Base-by-base conservation (phyloP, 2,329 filamentous ascomycete genomes). In the Stagonosporopsis tanaceti region DNA sequence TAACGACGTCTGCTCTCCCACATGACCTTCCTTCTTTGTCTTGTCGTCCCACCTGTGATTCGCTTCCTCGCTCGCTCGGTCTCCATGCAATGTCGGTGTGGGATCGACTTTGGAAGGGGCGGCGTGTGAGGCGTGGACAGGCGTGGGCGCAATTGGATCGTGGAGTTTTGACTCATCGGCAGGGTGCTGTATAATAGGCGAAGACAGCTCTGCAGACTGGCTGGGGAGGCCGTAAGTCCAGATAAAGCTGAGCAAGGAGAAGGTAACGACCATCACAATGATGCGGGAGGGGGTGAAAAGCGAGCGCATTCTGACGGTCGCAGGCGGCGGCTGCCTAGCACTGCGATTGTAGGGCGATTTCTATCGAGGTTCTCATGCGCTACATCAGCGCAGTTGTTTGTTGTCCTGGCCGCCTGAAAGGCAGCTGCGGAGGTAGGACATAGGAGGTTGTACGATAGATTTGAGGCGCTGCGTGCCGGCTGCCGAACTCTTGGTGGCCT, bases 261-360 rank as follows among this genome's bases (percentile, higher is more conserved):
- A 59, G 37, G 65, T 60, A 37, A 71, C 47, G 24, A 72, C 50
- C 22, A 68, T 42, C 42, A 70, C 57, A 62, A 66, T 64, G 58
- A 74, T 57, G 57, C 72, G 71, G 25, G 72, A 72, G 41, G 69
- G 72, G 24, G 71, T 74, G 44, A 75, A 30, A 52, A 65, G 56
- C 42, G 72, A 52, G 32, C 50, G 71, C 72, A 74, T 74, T 5
- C 56, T 42, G 63, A 62, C 54, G 52, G 50, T 28, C 14, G 44
- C 30, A 17, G 53, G 51, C 42, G 57, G 46, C 20, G 12, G 11
- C 34, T 32, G 60, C 53, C 25, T 4, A 20, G 25, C 20, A 32
- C 24, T 44, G n/a, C 12, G 20, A 14, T 6, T 3, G 20, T 11
- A 4, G 30, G 4, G n/a, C 9, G 30, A 25, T 4, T 39, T 2